Evolutionary conservation across 148 eudicot genomes (phyloP).

Genomic region (Persicaria maculosa): DNA sequence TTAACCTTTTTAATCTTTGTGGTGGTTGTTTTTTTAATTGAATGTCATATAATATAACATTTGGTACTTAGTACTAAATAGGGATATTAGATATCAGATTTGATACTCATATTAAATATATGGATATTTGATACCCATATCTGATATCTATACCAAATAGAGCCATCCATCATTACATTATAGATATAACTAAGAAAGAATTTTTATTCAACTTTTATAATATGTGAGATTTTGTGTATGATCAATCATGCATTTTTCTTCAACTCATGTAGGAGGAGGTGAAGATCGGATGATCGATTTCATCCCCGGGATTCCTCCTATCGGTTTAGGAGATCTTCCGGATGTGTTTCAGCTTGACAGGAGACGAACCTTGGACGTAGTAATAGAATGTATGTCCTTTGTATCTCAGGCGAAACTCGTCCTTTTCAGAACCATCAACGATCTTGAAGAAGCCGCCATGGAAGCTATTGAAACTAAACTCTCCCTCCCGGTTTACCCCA

Average conservation of each 20-base stretch:
- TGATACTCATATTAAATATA: too few species aligned
- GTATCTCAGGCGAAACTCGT: conserved; percentile 15
- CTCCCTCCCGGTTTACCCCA: conserved; percentile 17
- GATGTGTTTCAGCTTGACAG: not conserved
- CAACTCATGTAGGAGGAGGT: not conserved
- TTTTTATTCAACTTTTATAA: not conserved
- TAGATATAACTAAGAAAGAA: too few species aligned
- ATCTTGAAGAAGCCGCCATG: conserved; percentile 25
- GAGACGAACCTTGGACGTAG: not conserved
- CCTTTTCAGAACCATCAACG: conserved; percentile 24
- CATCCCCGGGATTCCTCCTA: not conserved
- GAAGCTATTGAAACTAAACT: not conserved
- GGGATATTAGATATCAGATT: too few species aligned
- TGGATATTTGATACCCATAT: too few species aligned
- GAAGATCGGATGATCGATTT: not conserved
- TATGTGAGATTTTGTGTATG: too few species aligned
- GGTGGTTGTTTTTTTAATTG: not conserved
- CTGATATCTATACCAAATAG: too few species aligned
- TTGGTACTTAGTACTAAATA: too few species aligned
- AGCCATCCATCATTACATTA: too few species aligned
- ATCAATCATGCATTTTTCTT: too few species aligned
- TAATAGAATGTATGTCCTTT: not conserved
- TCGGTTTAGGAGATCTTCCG: not conserved
- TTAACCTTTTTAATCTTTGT: not conserved
- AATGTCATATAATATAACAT: not conserved